These are phyloP conservation scores for Pyrenochaeta sp. DNA, from an alignment of 2,329 filamentous ascomycete species.

Conservation along the genomic window DNA sequence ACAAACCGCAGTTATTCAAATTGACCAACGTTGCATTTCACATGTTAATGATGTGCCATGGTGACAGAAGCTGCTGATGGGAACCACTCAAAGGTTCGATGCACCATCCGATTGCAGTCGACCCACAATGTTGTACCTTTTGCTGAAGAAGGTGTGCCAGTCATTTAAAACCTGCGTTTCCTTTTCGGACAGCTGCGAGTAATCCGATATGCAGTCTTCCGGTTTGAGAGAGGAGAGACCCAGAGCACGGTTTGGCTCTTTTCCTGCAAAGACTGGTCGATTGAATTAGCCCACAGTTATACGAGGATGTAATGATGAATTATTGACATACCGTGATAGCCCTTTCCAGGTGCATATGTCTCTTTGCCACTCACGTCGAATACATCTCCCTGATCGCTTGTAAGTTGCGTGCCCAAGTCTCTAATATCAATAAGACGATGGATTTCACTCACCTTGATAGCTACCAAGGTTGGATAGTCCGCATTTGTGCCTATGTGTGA, in stretches of 20 bases:
- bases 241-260: slow-evolving; percentile 92
- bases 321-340: slow-evolving; percentile 78
- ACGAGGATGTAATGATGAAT: neutral
- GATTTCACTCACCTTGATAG: slow-evolving; percentile 60
- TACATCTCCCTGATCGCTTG: slow-evolving; percentile 75
- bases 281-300: slow-evolving; percentile 8
- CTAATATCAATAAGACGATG: no score
- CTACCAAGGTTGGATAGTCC: slow-evolving; percentile 66
- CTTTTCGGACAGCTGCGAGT: slow-evolving; percentile 83
- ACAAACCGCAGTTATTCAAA: neutral
- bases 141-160: slow-evolving; percentile 96
- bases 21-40: neutral
- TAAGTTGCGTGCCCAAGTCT: slow-evolving; percentile 5
- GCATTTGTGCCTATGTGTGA: slow-evolving; percentile 67
- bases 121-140: slow-evolving; percentile 92
- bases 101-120: slow-evolving; percentile 34
- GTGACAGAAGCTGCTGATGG: neutral
- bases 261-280: slow-evolving; percentile 85
- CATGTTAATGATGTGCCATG: neutral
- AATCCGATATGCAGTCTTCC: slow-evolving; percentile 83
- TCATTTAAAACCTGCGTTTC: slow-evolving; percentile 86
- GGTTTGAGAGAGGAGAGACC: slow-evolving; percentile 85
- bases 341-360: slow-evolving; percentile 81
- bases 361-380: slow-evolving; percentile 94
- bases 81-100: slow-evolving; percentile 23